Evolutionary conservation across 257 asterid species (phyloP).

Genomic region (Plectranthus barbatus): DNA sequence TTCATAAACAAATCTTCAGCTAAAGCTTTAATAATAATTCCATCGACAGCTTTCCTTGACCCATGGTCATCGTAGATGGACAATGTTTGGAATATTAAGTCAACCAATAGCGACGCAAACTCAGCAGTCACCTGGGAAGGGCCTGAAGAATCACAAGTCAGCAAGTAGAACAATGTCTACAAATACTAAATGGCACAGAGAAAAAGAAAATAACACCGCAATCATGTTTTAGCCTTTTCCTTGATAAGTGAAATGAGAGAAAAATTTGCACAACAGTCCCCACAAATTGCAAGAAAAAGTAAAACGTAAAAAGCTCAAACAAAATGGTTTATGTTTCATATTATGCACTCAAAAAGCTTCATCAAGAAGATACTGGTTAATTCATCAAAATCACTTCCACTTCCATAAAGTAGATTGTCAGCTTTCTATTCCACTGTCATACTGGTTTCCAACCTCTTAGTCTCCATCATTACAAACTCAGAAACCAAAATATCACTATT

Average conservation of each 20-base stretch:
- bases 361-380: neutral
- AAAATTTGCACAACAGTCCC: neutral
- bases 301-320: neutral
- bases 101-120: constrained; percentile 58
- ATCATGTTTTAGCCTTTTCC: neutral
- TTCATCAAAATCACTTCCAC: neutral
- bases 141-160: constrained; percentile 28
- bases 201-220: neutral
- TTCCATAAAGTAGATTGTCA: neutral
- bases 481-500: neutral
- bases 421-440: neutral
- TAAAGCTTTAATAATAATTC: constrained; percentile 54
- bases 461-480: neutral
- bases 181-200: neutral
- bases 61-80: constrained; percentile 64
- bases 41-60: constrained; percentile 83
- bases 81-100: constrained; percentile 64
- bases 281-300: neutral
- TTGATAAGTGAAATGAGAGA: neutral
- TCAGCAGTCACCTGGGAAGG: constrained; percentile 59
- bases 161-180: constrained; percentile 1
- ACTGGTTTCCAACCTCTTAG: neutral
- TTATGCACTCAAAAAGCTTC: neutral
- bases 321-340: neutral
- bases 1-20: constrained; percentile 55